Percentiles rank a stretch among this genome's conserved stretches.
Evolutionary conservation across 2,329 filamentous ascomycete genomes (phyloP).

Genomic region (Allantophomopsis cytisporea): DNA sequence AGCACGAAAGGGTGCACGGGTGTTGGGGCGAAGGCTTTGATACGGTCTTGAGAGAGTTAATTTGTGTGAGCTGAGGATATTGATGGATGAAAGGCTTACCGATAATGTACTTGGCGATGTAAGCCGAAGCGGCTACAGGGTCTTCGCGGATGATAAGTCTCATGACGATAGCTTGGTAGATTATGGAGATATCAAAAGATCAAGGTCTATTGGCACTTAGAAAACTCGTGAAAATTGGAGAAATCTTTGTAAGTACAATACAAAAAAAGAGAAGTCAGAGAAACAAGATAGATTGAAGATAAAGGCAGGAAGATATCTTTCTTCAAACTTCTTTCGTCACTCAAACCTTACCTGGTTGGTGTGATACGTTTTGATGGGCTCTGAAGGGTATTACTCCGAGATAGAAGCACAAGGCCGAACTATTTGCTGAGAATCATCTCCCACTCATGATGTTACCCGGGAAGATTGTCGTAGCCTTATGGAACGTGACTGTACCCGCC

Average conservation of each 20-base stretch:
- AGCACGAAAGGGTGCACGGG: slow-evolving; percentile 65
- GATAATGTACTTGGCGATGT: slow-evolving; percentile 73
- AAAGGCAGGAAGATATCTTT: slow-evolving; percentile 1
- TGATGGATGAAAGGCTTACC: slow-evolving; percentile 25
- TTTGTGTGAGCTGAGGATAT: slow-evolving; percentile 1
- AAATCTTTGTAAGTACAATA: not conserved
- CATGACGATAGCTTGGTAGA: slow-evolving; percentile 31
- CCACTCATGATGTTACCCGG: no score
- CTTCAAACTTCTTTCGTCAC: no score
- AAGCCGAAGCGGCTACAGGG: slow-evolving; percentile 51
- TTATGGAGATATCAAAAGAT: not conserved
- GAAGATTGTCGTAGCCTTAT: no score
- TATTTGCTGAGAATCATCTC: no score
- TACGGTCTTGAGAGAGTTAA: slow-evolving; percentile 41
- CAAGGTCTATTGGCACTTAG: not conserved
- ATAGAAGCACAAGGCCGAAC: no score
- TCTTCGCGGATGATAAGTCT: slow-evolving; percentile 74
- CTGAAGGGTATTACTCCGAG: no score
- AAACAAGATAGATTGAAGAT: not conserved
- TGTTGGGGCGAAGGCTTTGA: slow-evolving; percentile 64
- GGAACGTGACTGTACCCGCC: no score
- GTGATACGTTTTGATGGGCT: no score
- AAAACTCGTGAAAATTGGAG: not conserved
- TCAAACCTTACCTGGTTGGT: no score
- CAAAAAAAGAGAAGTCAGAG: not conserved